A percentile compares a stretch with the other conserved stretches of the same genome.
These are phyloP conservation scores for Ogataea nitratoaversa DNA, from an alignment of 805 yeast species.

Conservation along the genomic window DNA sequence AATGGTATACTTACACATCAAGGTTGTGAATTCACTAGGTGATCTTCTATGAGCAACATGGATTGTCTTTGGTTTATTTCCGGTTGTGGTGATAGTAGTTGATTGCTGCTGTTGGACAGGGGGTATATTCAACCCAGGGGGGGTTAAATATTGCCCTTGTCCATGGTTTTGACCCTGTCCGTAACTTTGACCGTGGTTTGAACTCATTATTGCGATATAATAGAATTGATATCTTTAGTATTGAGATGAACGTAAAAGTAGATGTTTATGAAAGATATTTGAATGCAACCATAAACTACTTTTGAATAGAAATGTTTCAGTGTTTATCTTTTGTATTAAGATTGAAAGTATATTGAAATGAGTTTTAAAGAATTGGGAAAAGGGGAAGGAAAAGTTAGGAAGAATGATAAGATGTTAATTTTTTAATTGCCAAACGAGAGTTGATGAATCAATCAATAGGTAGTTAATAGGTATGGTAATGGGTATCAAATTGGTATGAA, in stretches of 20 bases:
- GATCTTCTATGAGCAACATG: conserved; percentile 97
- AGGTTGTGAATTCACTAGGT: conserved; percentile 88
- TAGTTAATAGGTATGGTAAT: too few relatives aligned
- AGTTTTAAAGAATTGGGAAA: too few relatives aligned
- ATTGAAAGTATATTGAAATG: too few relatives aligned
- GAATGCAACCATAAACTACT: too few relatives aligned
- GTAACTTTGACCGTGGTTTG: conserved; percentile 10
- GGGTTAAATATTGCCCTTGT: conserved; percentile 2
- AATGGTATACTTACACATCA: conserved; percentile 57
- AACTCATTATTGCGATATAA: too few relatives aligned
- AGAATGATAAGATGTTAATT: too few relatives aligned
- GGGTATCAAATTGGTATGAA: not conserved
- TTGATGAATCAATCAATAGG: not conserved
- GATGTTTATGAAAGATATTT: too few relatives aligned
- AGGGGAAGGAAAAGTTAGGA: too few relatives aligned
- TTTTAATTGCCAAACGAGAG: not conserved
- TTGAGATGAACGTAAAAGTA: too few relatives aligned
- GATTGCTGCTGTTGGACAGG: conserved; percentile 22
- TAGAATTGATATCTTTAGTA: too few relatives aligned
- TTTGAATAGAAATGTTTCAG: too few relatives aligned
- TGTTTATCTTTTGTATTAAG: too few relatives aligned
- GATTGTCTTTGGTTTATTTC: conserved; percentile 50
- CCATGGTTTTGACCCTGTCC: conserved; percentile 8
- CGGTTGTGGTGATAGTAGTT: conserved; percentile 30
- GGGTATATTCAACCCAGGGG: conserved; percentile 8